Percentiles rank a stretch among this genome's conserved stretches.
phyloP scores from a whole-genome alignment of 352 stramenopile species.

The Phytophthora meadii region DNA sequence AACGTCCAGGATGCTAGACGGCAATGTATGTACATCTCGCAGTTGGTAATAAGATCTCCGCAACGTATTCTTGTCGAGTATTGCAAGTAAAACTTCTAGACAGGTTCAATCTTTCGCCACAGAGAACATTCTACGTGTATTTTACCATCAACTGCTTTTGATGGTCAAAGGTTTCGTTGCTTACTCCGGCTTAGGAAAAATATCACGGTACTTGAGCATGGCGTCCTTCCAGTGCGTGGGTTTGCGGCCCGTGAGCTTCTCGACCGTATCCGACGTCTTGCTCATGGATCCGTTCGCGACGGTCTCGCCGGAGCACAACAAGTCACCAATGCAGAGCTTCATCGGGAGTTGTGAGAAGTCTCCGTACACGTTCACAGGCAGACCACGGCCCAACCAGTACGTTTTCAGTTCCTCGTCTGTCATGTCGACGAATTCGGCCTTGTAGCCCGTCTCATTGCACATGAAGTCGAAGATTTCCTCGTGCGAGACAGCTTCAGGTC shows the following conservation, averaged over 20 bases:
- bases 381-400: background rate
- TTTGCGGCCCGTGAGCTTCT: constrained; percentile 38
- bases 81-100: too few relatives aligned
- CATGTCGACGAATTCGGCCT: constrained; percentile 1
- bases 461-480: background rate
- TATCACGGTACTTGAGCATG: constrained; percentile 33
- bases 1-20: too few relatives aligned
- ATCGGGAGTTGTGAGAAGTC: background rate
- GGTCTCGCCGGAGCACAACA: background rate
- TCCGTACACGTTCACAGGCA: background rate
- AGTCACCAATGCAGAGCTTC: background rate
- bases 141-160: too few relatives aligned
- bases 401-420: background rate
- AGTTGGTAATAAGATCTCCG: too few relatives aligned
- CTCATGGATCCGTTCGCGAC: background rate
- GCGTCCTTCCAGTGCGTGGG: constrained; percentile 29
- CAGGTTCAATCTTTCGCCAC: too few relatives aligned
- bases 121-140: too few relatives aligned
- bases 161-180: too few relatives aligned
- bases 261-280: constrained; percentile 28
- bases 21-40: too few relatives aligned
- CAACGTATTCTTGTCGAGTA: too few relatives aligned
- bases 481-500: background rate
- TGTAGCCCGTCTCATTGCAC: background rate
- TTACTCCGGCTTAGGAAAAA: constrained; percentile 28